phyloP scores from a whole-genome alignment of 164 flowering plant genomes.

The Magnolia changhungtana region DNA sequence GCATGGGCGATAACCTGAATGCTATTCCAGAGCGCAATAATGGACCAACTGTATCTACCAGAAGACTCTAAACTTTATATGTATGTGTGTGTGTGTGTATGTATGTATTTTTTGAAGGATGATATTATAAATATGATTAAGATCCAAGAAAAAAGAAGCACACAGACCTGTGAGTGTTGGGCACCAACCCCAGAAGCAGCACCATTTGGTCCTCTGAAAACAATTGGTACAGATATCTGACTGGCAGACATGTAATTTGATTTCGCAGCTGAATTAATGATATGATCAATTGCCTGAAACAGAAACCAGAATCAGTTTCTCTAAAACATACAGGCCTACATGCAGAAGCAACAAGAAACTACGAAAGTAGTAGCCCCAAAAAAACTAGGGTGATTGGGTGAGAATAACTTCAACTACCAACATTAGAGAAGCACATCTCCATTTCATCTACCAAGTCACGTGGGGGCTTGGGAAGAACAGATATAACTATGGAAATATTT shows the following conservation, averaged over 20 bases:
- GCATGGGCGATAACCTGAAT: no score
- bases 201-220: constrained; percentile 98
- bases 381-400: no score
- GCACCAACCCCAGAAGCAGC: constrained; percentile 99
- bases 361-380: neutral
- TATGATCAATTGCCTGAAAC: constrained; percentile 93
- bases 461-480: neutral
- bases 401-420: no score
- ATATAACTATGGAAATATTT: neutral
- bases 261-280: constrained; percentile 97
- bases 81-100: no score
- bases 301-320: constrained; percentile 3
- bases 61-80: no score
- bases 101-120: no score
- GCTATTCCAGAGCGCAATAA: no score
- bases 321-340: neutral
- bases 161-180: constrained; percentile 86
- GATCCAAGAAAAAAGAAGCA: neutral
- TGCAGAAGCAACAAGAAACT: neutral
- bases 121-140: neutral
- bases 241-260: constrained; percentile 96
- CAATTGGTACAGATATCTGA: constrained; percentile 82
- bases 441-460: neutral
- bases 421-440: neutral
- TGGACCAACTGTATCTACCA: no score